Evolutionary conservation across 495 filamentous ascomycete genomes (phyloP), one percentile per base, ranked within the genome.

Genomic region (Aspergillus leporis): DNA sequence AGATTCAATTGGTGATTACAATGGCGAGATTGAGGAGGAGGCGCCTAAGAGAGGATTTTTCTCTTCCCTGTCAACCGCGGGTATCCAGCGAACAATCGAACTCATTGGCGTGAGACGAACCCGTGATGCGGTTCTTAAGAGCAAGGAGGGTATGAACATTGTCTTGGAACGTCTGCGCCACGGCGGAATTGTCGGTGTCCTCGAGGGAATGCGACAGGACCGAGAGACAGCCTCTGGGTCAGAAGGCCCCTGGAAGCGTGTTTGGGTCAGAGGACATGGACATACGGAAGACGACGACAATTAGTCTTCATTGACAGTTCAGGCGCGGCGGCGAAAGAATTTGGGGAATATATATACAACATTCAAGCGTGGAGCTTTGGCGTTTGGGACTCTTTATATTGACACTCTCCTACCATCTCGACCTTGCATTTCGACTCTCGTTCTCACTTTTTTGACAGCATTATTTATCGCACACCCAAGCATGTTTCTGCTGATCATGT

Each of bases 91-190:
- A 21, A 95, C 88, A 56, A 96, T 99, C 66, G 94, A 99, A 77
- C 74, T 87, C 36, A 90, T 98, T 46, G 93, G 91, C 0, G 81
- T 93, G 49, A 90, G 85, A 58, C 86, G 91, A 55, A 95, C 94
- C 53, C 82, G 87, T 49, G 89, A 92, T 58, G 90, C 92, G 41
- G 78, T 98, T 55, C 78, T 88, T 55, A 95, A 93, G 68, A 93
- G 90, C 69, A 91, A 92, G 64, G 87, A 97, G 68, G 94, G 95
- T 18, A 97, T 99, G 94, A 90, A 88, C 55, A 85, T 97, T 45
- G 93, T 99, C 16, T 79, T 99, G 23, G 90, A 95, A 72, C 83
- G 94, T 36, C 69, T 98, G 61, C 84, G 94, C 55, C 78, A 81
- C 53, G 90, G 92, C 13, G 90, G 96, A 12, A 84, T 97, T 40